phyloP scores from a whole-genome alignment of 768 basidiomycete genomes.

The Amylocystis lapponica region DNA sequence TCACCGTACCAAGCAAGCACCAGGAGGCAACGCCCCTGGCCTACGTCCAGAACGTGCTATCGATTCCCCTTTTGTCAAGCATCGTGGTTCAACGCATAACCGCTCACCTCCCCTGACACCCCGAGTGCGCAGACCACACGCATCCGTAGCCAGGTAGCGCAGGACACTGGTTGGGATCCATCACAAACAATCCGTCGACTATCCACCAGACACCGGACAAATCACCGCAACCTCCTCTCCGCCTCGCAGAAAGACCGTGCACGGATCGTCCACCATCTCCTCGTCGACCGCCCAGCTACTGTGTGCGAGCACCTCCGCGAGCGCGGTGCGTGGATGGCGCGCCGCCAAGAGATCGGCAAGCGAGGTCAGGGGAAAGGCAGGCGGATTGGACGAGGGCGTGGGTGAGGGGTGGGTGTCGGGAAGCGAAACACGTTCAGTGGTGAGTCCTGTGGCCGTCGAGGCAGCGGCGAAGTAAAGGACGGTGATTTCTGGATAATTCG shows the following conservation, averaged over 20 bases:
- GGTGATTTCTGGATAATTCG: constrained; percentile 23
- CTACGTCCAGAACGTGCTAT: too few relatives aligned
- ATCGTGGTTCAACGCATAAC: too few relatives aligned
- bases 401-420: background rate
- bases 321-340: constrained; percentile 44
- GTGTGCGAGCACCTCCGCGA: constrained; percentile 49
- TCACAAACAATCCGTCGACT: too few relatives aligned
- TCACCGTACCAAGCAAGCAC: too few relatives aligned
- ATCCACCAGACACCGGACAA: constrained; percentile 79
- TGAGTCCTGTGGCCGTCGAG: constrained; percentile 60
- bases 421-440: constrained; percentile 47
- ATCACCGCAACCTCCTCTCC: constrained; percentile 80
- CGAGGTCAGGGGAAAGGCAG: constrained; percentile 44
- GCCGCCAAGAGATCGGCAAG: constrained; percentile 47
- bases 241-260: constrained; percentile 44
- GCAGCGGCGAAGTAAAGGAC: constrained; percentile 58
- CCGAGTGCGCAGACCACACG: too few relatives aligned
- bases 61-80: too few relatives aligned
- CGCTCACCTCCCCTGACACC: too few relatives aligned
- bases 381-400: background rate
- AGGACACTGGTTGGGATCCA: too few relatives aligned
- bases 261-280: constrained; percentile 67
- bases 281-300: constrained; percentile 78
- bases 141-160: too few relatives aligned
- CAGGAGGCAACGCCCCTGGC: too few relatives aligned